Evolutionary conservation across 306 rosid genomes (phyloP), one percentile per base, ranked within the genome.

Genomic region (Inga oerstediana): DNA sequence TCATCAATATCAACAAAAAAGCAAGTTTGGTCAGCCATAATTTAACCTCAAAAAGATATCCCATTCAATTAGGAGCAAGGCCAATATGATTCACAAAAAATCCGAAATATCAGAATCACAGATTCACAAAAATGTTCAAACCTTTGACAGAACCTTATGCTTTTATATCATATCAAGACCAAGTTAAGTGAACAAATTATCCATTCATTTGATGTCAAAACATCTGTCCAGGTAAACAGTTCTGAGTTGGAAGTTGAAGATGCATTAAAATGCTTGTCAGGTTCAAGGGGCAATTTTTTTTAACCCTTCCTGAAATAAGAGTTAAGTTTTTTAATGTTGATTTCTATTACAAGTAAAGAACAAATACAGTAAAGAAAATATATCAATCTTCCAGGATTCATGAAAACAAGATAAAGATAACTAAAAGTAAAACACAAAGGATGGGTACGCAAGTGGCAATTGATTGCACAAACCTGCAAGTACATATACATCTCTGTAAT

Each of bases 171-270:
- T 41, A 37, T 12, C 20, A 58, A 1, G 9, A 35, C 56, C 67
- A 75, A 52, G 76, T 72, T 43, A 72, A 45, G 32, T 22, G 79
- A 75, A 76, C 24, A 58, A 32, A 35, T 56, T 13, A 76, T 76
- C 49, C 51, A 56, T 20, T 39, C 8, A 20, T 52, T 39, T 56
- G 17, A 39, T 51, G 58, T n/a, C 15, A 37, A 7, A 37, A 11
- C 79, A 11, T 20, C 49, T 75, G 45, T 56, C n/a, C 20, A 20
- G 16, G 12, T 34, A 24, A 13, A 34, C 24, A 43, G n/a, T 41
- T 77, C 45, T 2, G 12, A 77, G 7, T 15, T 44, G 43, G 30
- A 46, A 46, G 59, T 13, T 24, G 24, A 17, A 68, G 37, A 64
- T 62, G 61, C 59, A 61, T n/a, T 8, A 41, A 41, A 64, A 62